Conservation (phyloP, 495 filamentous ascomycete genomes). For the Penicillium herquei region DNA sequence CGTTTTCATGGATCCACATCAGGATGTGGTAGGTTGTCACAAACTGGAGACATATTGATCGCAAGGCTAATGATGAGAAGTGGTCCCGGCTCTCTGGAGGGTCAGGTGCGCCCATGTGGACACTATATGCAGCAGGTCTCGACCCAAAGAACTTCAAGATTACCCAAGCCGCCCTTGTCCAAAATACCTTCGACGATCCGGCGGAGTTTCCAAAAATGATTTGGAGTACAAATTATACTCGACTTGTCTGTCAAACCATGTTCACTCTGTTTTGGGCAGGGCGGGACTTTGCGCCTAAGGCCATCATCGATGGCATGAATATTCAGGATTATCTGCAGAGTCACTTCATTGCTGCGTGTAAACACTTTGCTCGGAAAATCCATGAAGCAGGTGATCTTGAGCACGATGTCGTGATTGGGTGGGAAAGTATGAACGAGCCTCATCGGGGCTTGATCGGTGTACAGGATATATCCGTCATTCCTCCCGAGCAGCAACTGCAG, state of each 20-base stretch:
- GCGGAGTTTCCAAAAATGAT: constrained; percentile 96
- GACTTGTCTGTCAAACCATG: constrained; percentile 83
- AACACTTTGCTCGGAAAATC: constrained; percentile 78
- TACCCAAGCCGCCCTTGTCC: constrained; percentile 90
- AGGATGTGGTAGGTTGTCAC: constrained; percentile 73
- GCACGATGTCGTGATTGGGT: constrained; percentile 85
- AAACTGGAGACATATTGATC: background rate
- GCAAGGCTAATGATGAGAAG: constrained; percentile 32
- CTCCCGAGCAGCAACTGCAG: constrained; percentile 84
- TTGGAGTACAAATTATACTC: constrained; percentile 95
- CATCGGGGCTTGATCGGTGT: constrained; percentile 86
- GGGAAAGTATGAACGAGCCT: constrained; percentile 95
- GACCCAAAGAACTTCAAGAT: constrained; percentile 80
- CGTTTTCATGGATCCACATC: constrained; percentile 96
- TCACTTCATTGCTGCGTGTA: constrained; percentile 78
- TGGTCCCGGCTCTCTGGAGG: constrained; percentile 95
- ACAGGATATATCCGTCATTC: constrained; percentile 78
- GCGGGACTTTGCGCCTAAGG: constrained; percentile 91
- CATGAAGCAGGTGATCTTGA: constrained; percentile 89
- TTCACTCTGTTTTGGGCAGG: constrained; percentile 95
- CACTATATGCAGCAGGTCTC: constrained; percentile 87
- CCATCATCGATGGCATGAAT: constrained; percentile 89
- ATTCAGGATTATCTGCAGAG: constrained; percentile 94
- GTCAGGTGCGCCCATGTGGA: constrained; percentile 97
- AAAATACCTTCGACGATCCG: constrained; percentile 90